Percentiles rank a stretch among this genome's conserved stretches.
Conservation (phyloP, 1,284 basidiomycete species). For the Pterulicium gracile region DNA sequence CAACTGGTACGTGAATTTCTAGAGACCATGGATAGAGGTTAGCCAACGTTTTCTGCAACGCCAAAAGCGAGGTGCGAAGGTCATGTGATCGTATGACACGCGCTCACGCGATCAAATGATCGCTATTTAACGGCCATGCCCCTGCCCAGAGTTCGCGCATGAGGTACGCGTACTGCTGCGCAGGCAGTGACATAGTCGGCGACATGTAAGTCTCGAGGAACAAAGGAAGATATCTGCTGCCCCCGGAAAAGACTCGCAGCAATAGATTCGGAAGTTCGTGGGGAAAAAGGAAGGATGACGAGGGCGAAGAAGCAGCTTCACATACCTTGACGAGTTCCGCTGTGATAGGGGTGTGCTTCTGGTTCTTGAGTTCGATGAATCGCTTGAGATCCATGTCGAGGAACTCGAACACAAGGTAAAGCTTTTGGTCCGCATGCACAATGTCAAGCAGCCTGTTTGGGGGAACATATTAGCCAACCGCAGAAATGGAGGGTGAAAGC, state of each 20-base stretch:
- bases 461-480: no score
- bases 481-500: neutral
- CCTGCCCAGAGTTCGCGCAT: no score
- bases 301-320: conserved; percentile 4
- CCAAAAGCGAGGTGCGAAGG: no score
- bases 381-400: conserved; percentile 91
- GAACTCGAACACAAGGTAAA: conserved; percentile 97
- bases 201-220: no score
- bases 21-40: conserved; percentile 8
- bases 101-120: neutral
- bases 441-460: conserved; percentile 79
- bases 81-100: conserved; percentile 13
- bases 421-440: conserved; percentile 92
- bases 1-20: conserved; percentile 90
- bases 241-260: no score
- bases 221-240: no score
- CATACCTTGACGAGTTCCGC: conserved; percentile 79
- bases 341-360: conserved; percentile 58
- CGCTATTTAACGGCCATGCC: neutral
- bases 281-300: neutral
- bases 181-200: no score
- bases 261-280: no score
- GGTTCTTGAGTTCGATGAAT: conserved; percentile 87
- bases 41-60: conserved; percentile 5
- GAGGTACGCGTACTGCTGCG: no score